Conservation (phyloP, 768 basidiomycete genomes). For the Mrakia hoshinonis region DNA sequence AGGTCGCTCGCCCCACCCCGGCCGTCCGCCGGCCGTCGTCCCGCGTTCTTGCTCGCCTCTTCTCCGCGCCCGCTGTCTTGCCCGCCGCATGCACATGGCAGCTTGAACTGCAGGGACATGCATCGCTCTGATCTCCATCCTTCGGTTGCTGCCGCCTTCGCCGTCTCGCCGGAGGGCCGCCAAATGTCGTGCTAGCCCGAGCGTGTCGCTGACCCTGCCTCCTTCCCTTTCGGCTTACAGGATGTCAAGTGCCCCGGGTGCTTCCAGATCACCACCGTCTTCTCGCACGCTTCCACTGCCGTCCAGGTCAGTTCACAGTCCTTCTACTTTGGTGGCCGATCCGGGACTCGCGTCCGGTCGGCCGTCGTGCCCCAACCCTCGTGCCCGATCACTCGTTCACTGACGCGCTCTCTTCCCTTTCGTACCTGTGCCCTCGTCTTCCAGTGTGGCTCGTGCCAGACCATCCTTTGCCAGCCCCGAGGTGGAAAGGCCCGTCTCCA, state of each 20-base stretch:
- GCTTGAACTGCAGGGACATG: too few species aligned
- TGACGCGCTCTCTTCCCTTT: background rate
- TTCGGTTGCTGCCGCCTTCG: too few species aligned
- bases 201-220: constrained; percentile 1
- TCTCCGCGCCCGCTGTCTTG: too few species aligned
- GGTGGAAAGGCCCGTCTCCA: constrained; percentile 97
- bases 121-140: too few species aligned
- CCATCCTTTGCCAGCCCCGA: constrained; percentile 93
- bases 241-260: constrained; percentile 91
- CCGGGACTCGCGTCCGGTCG: constrained; percentile 37
- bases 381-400: background rate
- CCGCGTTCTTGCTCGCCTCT: too few species aligned
- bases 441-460: constrained; percentile 82
- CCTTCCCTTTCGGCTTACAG: background rate
- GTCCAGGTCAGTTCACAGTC: constrained; percentile 18
- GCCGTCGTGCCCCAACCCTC: background rate
- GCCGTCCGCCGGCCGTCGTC: too few species aligned
- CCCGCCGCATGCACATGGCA: too few species aligned
- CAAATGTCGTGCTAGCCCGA: background rate
- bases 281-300: constrained; percentile 95
- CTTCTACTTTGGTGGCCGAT: background rate
- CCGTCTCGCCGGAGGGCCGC: too few species aligned
- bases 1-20: too few species aligned
- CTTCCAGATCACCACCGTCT: constrained; percentile 69
- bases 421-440: constrained; percentile 38